Evolutionary conservation across 2,329 filamentous ascomycete genomes (phyloP).

Genomic region (Lasiodiplodia sp.): DNA sequence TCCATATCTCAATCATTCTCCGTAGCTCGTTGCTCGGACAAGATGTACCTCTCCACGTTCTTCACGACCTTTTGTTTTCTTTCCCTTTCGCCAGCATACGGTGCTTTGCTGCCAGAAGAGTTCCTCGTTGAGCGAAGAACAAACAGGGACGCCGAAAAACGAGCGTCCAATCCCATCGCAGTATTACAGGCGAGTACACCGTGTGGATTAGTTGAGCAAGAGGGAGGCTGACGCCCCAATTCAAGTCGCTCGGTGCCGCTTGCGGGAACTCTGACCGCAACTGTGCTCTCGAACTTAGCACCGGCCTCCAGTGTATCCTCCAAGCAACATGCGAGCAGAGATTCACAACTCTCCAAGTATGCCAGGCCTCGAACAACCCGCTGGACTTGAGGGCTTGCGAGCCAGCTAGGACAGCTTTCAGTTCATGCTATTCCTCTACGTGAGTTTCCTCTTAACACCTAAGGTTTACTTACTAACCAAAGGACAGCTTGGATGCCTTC

Average conservation of each 20-base stretch:
- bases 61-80: constrained; percentile 13
- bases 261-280: neutral
- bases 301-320: constrained; percentile 8
- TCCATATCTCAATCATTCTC: constrained; percentile 2
- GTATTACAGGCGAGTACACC: neutral
- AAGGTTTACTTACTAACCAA: neutral
- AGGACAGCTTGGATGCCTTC: neutral
- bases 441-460: neutral
- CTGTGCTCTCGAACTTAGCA: neutral
- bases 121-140: neutral
- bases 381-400: neutral
- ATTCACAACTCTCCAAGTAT: constrained; percentile 3
- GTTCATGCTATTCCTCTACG: constrained; percentile 8
- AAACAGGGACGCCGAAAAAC: neutral
- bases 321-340: constrained; percentile 7
- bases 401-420: neutral
- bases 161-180: neutral
- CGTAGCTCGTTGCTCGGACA: neutral
- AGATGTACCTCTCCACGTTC: constrained; percentile 6
- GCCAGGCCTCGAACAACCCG: constrained; percentile 2
- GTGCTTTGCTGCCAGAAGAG: constrained; percentile 9
- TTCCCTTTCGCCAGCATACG: neutral
- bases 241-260: neutral
- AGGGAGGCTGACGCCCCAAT: neutral
- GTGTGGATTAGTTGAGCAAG: neutral